Evolutionary conservation across 1,284 basidiomycete genomes (phyloP), one percentile per base, ranked within the genome.

Genomic region (Chondrostereum purpureum): DNA sequence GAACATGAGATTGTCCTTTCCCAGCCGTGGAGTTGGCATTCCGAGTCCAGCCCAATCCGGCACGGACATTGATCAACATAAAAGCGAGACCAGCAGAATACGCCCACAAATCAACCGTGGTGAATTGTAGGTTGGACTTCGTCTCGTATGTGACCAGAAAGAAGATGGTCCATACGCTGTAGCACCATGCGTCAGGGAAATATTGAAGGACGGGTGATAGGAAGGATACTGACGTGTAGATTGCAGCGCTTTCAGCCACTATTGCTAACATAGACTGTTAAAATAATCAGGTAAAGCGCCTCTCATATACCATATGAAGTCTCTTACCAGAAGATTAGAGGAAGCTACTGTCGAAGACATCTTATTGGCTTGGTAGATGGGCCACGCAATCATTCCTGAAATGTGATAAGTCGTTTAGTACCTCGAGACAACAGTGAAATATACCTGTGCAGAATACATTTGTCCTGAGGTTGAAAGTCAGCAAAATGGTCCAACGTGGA

Each of bases 201-300:
- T 22, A 17, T 16, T 20, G 2, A 23, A 36, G n/a, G 5, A 12
- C 12, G 17, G 5, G 20, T 19, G 18, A 11, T 8, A 17, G 12
- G 12, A 12, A 27, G 21, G 19, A 11, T 11, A 46, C 49, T 4
- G n/a, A 54, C 53, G 49, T 53, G 44, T 53, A 54, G 11, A 54
- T 10, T 10, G 41, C 14, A 12, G 52, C 50, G 45, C 52, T 54
- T 39, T 54, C 52, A 23, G 49, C 37, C 14, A 54, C 33, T 11
- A 50, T 53, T 2, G 45, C 45, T 3, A 51, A 38, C 5, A 49
- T 18, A 22, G 45, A 31, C 49, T 50, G 20, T 10, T 23, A 27
- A 14, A n/a, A 13, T 13, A 20, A 36, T 27, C 17, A 10, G 22
- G 24, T n/a, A 23, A 35, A 31, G 11, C 20, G 19, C 19, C 14